Evolutionary conservation across 208 protist genomes (phyloP).

Genomic region (Strigomonas culicis): DNA sequence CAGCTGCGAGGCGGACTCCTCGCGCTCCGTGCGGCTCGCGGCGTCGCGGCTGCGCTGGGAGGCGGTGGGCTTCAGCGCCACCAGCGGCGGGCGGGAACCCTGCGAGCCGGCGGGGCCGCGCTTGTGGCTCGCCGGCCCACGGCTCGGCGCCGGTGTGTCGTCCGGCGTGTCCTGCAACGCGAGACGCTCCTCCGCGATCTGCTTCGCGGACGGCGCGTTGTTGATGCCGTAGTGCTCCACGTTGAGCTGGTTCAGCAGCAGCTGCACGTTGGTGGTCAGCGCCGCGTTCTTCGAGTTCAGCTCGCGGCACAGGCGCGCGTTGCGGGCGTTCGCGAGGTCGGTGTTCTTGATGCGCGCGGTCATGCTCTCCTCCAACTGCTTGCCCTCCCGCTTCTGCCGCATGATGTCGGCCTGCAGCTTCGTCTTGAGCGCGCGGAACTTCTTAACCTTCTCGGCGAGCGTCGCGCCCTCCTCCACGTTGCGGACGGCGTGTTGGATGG

Average conservation of each 20-base stretch:
- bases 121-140: constrained; percentile 19
- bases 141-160: constrained; percentile 20
- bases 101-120: constrained; percentile 12
- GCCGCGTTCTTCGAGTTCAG: constrained; percentile 64
- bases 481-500: constrained; percentile 32
- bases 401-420: constrained; percentile 55
- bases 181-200: constrained; percentile 54
- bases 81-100: constrained; percentile 26
- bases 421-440: constrained; percentile 54
- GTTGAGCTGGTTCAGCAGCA: constrained; percentile 74
- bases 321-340: constrained; percentile 52
- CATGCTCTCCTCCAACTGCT: constrained; percentile 41
- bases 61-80: constrained; percentile 31
- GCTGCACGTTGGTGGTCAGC: constrained; percentile 59
- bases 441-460: constrained; percentile 50
- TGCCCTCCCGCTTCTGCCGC: constrained; percentile 35
- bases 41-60: constrained; percentile 29
- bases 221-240: constrained; percentile 73
- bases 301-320: constrained; percentile 57
- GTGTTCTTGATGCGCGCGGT: constrained; percentile 30
- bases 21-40: constrained; percentile 18
- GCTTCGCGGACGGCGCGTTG: constrained; percentile 42
- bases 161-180: constrained; percentile 30
- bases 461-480: constrained; percentile 26
- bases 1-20: not conserved